These are phyloP conservation scores for Gonapodya sp. DNA, from an alignment of 192 early-diverging fungal species.

Conservation along the genomic window DNA sequence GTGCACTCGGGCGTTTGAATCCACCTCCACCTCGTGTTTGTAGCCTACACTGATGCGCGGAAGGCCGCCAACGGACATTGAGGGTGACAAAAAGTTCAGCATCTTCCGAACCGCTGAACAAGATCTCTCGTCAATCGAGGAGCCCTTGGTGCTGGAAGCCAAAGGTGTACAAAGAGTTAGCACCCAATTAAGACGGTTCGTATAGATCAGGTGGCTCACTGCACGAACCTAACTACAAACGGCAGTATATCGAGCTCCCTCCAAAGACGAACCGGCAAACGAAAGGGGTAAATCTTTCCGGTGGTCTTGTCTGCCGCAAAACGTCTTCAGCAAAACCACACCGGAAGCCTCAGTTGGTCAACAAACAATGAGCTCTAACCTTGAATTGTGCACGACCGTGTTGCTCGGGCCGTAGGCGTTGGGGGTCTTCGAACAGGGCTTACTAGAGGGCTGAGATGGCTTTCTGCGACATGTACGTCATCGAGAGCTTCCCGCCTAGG, in stretches of 20 bases:
- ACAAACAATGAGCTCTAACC: too few species aligned
- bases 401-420: background rate
- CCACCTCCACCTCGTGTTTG: constrained; percentile 67
- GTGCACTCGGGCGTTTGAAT: constrained; percentile 29
- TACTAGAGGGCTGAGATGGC: background rate
- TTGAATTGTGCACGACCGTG: background rate
- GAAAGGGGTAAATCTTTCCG: constrained; percentile 7
- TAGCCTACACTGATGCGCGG: constrained; percentile 58
- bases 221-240: constrained; percentile 35
- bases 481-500: background rate
- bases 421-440: background rate
- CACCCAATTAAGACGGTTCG: too few species aligned
- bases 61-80: constrained; percentile 54
- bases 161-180: too few species aligned
- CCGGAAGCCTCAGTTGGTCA: too few species aligned
- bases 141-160: constrained; percentile 39
- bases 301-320: background rate
- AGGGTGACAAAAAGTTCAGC: constrained; percentile 59
- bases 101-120: constrained; percentile 64
- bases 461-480: too few species aligned
- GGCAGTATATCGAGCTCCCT: constrained; percentile 67
- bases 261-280: constrained; percentile 37
- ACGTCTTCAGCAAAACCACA: too few species aligned
- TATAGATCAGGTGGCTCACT: too few species aligned
- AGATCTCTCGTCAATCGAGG: constrained; percentile 55